A percentile compares a stretch with the other conserved stretches of the same genome.
Evolutionary conservation across 2,329 filamentous ascomycete genomes (phyloP).

Genomic region (Xylariaceae sp.): DNA sequence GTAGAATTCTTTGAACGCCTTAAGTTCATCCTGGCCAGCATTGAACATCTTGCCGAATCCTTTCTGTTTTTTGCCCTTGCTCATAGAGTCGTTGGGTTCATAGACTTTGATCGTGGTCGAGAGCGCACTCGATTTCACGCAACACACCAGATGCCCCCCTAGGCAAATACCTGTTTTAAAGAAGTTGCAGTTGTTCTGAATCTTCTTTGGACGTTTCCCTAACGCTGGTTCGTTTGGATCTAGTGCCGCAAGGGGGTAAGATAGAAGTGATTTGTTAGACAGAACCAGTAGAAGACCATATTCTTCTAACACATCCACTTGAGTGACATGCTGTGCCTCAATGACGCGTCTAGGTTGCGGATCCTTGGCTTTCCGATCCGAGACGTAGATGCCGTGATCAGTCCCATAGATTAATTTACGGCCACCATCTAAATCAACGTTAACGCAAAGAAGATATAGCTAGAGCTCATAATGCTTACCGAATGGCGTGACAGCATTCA

Average conservation of each 20-base stretch:
- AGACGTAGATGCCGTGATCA: conserved; percentile 90
- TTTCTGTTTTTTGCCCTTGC: conserved; percentile 93
- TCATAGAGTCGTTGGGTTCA: conserved; percentile 93
- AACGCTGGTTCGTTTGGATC: conserved; percentile 83
- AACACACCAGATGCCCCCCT: conserved; percentile 92
- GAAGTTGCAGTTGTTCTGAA: conserved; percentile 96
- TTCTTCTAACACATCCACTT: conserved; percentile 95
- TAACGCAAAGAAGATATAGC: conserved; percentile 19
- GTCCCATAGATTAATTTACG: conserved; percentile 94
- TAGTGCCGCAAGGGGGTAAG: conserved; percentile 85
- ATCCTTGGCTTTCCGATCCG: conserved; percentile 89
- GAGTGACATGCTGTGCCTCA: conserved; percentile 86
- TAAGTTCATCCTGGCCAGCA: conserved; percentile 88
- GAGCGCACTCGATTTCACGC: conserved; percentile 90
- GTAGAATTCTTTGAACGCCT: conserved; percentile 98
- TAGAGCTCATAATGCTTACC: conserved; percentile 60
- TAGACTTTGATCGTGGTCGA: conserved; percentile 99
- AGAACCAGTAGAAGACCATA: conserved; percentile 91
- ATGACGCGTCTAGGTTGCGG: conserved; percentile 80
- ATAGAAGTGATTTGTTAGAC: conserved; percentile 90
- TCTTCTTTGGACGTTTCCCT: conserved; percentile 90
- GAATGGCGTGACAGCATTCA: conserved; percentile 94
- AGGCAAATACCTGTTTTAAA: conserved; percentile 97
- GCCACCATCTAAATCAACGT: conserved; percentile 74
- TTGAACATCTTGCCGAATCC: conserved; percentile 96